phyloP scores from a whole-genome alignment of 805 yeast genomes.

The Brettanomyces sp. region DNA sequence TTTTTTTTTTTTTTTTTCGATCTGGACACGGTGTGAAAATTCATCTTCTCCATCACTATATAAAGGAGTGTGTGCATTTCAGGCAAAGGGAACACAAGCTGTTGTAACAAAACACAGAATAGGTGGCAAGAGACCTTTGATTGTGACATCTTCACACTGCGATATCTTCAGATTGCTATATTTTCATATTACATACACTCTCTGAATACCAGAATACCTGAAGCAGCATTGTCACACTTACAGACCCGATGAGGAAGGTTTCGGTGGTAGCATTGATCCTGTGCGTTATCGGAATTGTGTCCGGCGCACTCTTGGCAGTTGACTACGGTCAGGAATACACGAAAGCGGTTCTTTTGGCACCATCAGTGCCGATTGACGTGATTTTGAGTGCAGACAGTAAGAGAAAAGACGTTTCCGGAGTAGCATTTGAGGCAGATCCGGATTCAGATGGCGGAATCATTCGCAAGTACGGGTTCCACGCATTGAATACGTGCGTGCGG shows the following conservation, averaged over 20 bases:
- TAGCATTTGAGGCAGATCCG: constrained; percentile 44
- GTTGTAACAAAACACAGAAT: no score
- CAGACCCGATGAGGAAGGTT: no score
- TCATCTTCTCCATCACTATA: no score
- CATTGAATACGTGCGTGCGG: constrained; percentile 58
- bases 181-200: no score
- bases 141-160: no score
- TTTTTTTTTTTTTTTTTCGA: background rate
- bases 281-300: background rate
- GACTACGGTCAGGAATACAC: constrained; percentile 85
- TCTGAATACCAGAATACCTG: no score
- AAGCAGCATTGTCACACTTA: no score
- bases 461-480: constrained; percentile 72
- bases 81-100: no score
- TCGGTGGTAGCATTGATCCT: background rate
- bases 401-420: constrained; percentile 78
- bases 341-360: constrained; percentile 84
- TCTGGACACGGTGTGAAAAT: background rate
- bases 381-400: constrained; percentile 85
- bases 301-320: constrained; percentile 71
- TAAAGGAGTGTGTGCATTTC: no score
- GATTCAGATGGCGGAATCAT: constrained; percentile 39
- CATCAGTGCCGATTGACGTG: constrained; percentile 80
- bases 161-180: no score
- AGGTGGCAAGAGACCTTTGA: no score